Percentiles rank a stretch among this genome's conserved stretches.
phyloP scores from a whole-genome alignment of 1,284 basidiomycete genomes.

The Ustilago nuda region DNA sequence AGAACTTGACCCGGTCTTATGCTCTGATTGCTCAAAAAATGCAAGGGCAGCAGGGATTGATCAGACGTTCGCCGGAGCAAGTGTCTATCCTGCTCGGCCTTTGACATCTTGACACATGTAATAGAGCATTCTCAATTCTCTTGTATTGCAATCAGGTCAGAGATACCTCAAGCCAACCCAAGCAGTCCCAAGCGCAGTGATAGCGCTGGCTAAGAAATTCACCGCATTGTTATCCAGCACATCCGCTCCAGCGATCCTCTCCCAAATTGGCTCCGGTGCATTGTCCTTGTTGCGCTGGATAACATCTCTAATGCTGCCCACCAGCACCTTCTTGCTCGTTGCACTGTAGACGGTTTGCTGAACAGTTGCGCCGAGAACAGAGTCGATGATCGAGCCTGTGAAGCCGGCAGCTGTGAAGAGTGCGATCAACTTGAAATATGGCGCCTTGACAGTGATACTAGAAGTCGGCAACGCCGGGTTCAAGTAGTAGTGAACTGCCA shows the following conservation, averaged over 20 bases:
- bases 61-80: conserved; percentile 36
- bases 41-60: conserved; percentile 16
- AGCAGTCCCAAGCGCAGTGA: conserved; percentile 37
- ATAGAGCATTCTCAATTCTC: not conserved
- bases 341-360: conserved; percentile 83
- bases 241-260: conserved; percentile 78
- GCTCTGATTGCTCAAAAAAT: conserved; percentile 20
- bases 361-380: conserved; percentile 83
- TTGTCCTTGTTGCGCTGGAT: conserved; percentile 14
- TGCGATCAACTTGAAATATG: conserved; percentile 76
- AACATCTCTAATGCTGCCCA: conserved; percentile 29
- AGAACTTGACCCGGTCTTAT: conserved; percentile 36
- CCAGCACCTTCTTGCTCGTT: conserved; percentile 76
- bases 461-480: not conserved
- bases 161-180: conserved; percentile 26
- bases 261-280: conserved; percentile 68
- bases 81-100: conserved; percentile 51
- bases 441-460: not conserved
- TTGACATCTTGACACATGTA: conserved; percentile 6
- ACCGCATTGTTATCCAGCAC: conserved; percentile 79
- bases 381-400: conserved; percentile 74
- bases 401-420: conserved; percentile 56
- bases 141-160: conserved; percentile 6
- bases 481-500: conserved; percentile 66
- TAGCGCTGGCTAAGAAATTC: conserved; percentile 53